A percentile compares a stretch with the other conserved stretches of the same genome.
phyloP scores from a whole-genome alignment of 805 yeast genomes.

The Saccharomycopsis olivae region DNA sequence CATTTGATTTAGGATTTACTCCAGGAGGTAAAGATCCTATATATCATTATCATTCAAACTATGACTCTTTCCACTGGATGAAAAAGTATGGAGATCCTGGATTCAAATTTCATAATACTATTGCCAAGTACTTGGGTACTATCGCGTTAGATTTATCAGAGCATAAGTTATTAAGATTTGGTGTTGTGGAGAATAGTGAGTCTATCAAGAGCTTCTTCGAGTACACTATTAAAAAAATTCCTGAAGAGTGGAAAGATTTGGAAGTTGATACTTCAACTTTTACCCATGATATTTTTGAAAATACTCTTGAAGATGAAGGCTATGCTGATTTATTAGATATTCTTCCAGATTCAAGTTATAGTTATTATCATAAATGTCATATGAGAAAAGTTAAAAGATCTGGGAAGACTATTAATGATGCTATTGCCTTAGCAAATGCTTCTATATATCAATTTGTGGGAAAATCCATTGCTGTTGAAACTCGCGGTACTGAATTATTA shows the following conservation, averaged over 20 bases:
- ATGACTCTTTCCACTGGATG: slow-evolving; percentile 67
- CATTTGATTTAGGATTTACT: slow-evolving; percentile 48
- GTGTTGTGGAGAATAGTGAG: slow-evolving; percentile 22
- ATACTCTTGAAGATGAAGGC: no score
- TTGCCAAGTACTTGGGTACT: slow-evolving; percentile 45
- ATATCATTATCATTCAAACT: slow-evolving; percentile 67
- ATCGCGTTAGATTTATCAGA: slow-evolving; percentile 39
- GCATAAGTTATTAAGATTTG: slow-evolving; percentile 34
- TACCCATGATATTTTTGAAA: not conserved
- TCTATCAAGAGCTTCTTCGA: slow-evolving; percentile 34
- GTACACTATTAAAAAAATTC: slow-evolving; percentile 27
- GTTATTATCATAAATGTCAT: no score
- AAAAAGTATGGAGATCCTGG: slow-evolving; percentile 48
- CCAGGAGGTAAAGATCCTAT: slow-evolving; percentile 38
- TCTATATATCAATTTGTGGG: not conserved
- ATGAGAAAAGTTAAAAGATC: no score
- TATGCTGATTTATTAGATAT: no score
- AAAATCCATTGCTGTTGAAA: not conserved
- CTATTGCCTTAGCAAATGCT: not conserved
- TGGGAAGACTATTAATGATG: not conserved
- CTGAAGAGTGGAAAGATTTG: slow-evolving; percentile 28
- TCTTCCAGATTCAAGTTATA: no score
- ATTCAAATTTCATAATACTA: slow-evolving; percentile 43
- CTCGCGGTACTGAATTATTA: not conserved
- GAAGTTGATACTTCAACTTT: not conserved